Percentiles rank a stretch among this genome's conserved stretches.
Conservation (phyloP, 2,329 filamentous ascomycete genomes). For the Cladosporium halotolerans region DNA sequence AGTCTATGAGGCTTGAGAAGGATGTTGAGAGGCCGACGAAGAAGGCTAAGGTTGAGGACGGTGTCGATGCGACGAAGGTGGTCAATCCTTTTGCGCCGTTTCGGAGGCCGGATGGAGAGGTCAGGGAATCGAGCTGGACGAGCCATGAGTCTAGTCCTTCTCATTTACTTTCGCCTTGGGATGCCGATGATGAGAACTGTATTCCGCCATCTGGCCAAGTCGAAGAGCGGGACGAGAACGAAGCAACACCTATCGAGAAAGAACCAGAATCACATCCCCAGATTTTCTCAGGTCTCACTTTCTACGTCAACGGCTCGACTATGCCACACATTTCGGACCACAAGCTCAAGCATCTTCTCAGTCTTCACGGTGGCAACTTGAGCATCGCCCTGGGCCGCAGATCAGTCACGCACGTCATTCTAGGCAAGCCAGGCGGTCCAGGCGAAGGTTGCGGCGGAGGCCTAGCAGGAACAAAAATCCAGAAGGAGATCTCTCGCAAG, state of each 20-base stretch:
- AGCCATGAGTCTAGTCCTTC: constrained; percentile 27
- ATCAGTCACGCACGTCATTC: constrained; percentile 77
- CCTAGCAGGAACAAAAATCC: constrained; percentile 69
- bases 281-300: constrained; percentile 56
- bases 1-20: constrained; percentile 23
- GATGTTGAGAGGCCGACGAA: constrained; percentile 17
- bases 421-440: constrained; percentile 53
- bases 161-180: constrained; percentile 24
- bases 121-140: constrained; percentile 29
- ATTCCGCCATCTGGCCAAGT: neutral
- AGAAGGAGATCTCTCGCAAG: constrained; percentile 66
- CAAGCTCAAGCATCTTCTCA: constrained; percentile 71
- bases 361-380: constrained; percentile 64
- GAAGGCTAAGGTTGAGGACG: constrained; percentile 17
- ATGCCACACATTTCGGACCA: constrained; percentile 77
- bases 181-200: neutral
- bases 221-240: neutral
- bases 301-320: constrained; percentile 87
- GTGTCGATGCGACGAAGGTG: constrained; percentile 18
- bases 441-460: constrained; percentile 61
- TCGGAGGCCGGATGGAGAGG: constrained; percentile 22
- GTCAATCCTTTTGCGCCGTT: constrained; percentile 29
- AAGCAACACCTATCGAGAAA: neutral
- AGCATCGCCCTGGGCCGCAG: constrained; percentile 65
- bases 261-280: constrained; percentile 17